Base-by-base conservation (phyloP, 495 filamentous ascomycete species). In the Annulohypoxylon nitens region DNA sequence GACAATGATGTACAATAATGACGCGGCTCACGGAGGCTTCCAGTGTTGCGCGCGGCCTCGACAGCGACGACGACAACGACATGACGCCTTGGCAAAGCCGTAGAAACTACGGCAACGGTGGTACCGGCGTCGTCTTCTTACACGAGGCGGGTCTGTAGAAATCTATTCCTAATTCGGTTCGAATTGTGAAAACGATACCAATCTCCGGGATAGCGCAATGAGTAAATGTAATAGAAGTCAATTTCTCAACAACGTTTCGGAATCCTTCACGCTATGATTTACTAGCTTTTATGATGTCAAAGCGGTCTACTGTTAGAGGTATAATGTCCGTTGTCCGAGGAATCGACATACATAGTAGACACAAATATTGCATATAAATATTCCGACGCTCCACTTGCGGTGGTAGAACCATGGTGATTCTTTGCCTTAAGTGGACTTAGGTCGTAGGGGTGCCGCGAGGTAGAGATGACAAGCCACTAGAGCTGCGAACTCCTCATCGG, bases 21-120 rank as follows among this genome's bases (percentile, higher is more conserved):
- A 71, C 76, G 14, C 63, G 75, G 71, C 74, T 80, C 60, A 79
- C 80, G 8, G 80, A 79, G 63, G 81, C 80, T 59, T 67, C 83
- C 69, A 79, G 70, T 59, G 77, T 81, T n/a, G 82, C 78, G 26
- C 77, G 77, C 61, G 80, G 77, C 25, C 76, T 81, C 65, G 77
- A 80, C 70, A 76, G 73, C 26, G 43, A 47, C 43, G 43, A 20
- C 43, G 16, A 20, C 12, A 6, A 78, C 55, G 79, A 76, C 45
- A 58, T 72, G 37, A 74, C 75, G 16, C 14, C 43, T 67, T 51
- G 70, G 70, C 18, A 53, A 69, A 59, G 50, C 64, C 50, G 71
- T n/a, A 18, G 25, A 62, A 43, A 3, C 47, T 4, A 62, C 53
- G 58, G 64, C 70, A 65, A 58, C 69, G 61, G 33, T 39, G 61